phyloP scores from a whole-genome alignment of 306 rosid genomes.

The Lupinus albus region DNA sequence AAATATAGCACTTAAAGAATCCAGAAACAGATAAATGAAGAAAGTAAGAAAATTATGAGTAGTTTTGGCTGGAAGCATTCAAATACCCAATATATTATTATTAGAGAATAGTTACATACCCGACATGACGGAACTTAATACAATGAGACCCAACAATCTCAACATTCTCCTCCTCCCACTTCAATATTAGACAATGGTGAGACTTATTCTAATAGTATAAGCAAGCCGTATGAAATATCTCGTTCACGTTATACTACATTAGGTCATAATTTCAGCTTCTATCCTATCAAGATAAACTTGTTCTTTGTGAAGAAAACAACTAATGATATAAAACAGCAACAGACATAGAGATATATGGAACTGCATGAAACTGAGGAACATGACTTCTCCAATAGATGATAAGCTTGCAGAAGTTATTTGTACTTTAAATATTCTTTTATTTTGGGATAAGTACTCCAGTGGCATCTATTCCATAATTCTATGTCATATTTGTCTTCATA shows the following conservation, averaged over 20 bases:
- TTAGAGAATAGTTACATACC: no score
- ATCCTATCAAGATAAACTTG: slow-evolving; percentile 4
- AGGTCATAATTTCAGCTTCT: slow-evolving; percentile 15
- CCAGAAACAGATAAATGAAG: slow-evolving; percentile 24
- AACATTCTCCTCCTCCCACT: no score
- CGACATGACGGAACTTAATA: no score
- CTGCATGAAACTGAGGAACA: slow-evolving; percentile 31
- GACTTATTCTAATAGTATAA: no score
- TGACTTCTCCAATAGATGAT: slow-evolving; percentile 23
- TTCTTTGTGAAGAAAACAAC: slow-evolving; percentile 24
- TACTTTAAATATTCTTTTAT: no score
- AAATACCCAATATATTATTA: no score
- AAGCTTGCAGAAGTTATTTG: slow-evolving; percentile 11
- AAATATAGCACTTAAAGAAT: slow-evolving; percentile 12
- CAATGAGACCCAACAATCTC: no score
- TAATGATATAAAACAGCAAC: background rate
- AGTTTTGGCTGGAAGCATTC: no score
- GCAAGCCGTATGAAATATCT: no score
- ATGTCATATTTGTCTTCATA: slow-evolving; percentile 21
- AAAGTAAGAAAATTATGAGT: slow-evolving; percentile 35
- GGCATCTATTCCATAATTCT: slow-evolving; percentile 3
- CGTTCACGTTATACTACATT: no score
- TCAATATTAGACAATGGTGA: no score
- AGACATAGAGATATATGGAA: background rate
- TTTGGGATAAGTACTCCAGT: slow-evolving; percentile 28